Evolutionary conservation across 495 filamentous ascomycete genomes (phyloP), one percentile per base, ranked within the genome.

Genomic region (Paragyromitra xinjiangensis): DNA sequence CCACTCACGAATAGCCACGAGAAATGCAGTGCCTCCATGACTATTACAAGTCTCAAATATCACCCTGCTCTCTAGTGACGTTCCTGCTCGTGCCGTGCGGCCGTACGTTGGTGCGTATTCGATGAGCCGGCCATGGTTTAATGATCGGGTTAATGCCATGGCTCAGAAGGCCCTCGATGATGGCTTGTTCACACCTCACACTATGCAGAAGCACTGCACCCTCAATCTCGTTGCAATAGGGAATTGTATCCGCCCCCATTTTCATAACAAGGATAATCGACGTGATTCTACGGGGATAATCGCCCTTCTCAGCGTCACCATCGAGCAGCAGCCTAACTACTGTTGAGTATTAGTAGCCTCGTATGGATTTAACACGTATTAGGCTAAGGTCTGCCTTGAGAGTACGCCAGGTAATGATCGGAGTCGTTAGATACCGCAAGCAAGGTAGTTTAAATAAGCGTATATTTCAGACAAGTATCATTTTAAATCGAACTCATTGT

Each of bases 1-100:
- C 56, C 56, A 61, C 56, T 61, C 56, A 61, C 29, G 56, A 6
- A 61, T 39, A n/a, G 56, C 56, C 56, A 61, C 56, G 56, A 37
- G 56, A 37, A 61, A 16, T 61, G 26, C 56, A 61, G 19, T 19
- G 48, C n/a, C 56, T 61, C 29, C 14, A 9, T 61, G 11, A 39
- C 56, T 12, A 14, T 26, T 26, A 29, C 29, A 9, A 19, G 29
- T 39, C 12, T 7, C 29, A 37, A 6, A n/a, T 11, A 61, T 61
- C 29, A 22, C 26, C 8, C n/a, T 22, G 6, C n/a, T 61, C 56
- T 59, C 24, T 11, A 1, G 5, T 37, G 16, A 37, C 26, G 16
- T 6, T 37, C n/a, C 29, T 7, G 24, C 14, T 3, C 2, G 29
- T 29, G 12, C 29, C 56, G 26, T 61, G 29, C n/a, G 22, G 12